Conservation (phyloP, 2,329 filamentous ascomycete species). For the Fusarium setosum region DNA sequence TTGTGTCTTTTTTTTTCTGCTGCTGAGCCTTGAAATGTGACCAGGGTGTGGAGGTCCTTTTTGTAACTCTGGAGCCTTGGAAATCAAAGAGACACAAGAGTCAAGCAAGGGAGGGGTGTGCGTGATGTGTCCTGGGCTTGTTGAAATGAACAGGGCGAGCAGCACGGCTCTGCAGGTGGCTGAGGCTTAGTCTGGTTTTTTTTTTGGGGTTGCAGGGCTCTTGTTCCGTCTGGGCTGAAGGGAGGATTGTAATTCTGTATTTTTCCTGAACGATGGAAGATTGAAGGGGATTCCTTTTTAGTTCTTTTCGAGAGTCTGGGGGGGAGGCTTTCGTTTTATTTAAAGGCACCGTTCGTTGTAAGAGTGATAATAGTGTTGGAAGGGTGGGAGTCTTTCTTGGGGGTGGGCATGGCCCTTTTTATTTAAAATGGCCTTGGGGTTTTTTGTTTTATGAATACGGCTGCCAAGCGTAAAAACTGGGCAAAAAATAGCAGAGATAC, state of each 20-base stretch:
- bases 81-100: slow-evolving; percentile 15
- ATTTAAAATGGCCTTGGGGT: slow-evolving; percentile 13
- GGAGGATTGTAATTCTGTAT: not conserved
- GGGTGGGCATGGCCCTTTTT: slow-evolving; percentile 19
- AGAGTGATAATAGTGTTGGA: not conserved
- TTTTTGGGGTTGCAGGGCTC: not conserved
- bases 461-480: slow-evolving; percentile 13
- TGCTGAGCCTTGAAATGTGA: slow-evolving; percentile 25
- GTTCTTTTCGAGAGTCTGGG: not conserved
- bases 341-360: not conserved
- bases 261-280: slow-evolving; percentile 5
- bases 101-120: slow-evolving; percentile 28
- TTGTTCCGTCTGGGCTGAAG: slow-evolving; percentile 19
- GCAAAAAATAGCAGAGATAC: slow-evolving; percentile 13
- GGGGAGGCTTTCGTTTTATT: not conserved
- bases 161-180: slow-evolving; percentile 39
- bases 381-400: not conserved
- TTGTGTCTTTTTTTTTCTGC: slow-evolving; percentile 32
- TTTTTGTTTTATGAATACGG: not conserved
- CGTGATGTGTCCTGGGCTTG: not conserved
- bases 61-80: slow-evolving; percentile 34
- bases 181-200: slow-evolving; percentile 42
- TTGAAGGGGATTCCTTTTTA: slow-evolving; percentile 29
- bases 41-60: slow-evolving; percentile 23
- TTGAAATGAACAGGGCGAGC: slow-evolving; percentile 34